A percentile compares a stretch with the other conserved stretches of the same genome.
Evolutionary conservation across 345 rosid genomes (phyloP).

Genomic region (Conringia planisiliqua): DNA sequence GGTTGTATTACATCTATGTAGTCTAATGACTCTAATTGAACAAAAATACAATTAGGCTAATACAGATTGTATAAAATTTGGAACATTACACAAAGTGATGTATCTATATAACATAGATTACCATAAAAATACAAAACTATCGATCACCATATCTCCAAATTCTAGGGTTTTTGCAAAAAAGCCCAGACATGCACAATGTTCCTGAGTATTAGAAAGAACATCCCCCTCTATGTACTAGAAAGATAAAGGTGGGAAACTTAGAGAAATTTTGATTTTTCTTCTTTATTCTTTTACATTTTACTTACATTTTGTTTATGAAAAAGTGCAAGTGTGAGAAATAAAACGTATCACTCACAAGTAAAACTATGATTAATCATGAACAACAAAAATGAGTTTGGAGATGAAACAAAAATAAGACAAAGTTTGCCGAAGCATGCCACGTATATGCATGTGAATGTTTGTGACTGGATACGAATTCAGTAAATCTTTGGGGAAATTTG

Average conservation of each 20-base stretch:
- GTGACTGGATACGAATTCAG: neutral
- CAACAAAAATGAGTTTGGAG: neutral
- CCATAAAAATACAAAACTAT: neutral
- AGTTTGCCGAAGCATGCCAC: neutral
- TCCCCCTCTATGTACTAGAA: neutral
- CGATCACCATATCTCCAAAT: neutral
- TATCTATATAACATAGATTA: neutral
- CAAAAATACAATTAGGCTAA: too few relatives aligned
- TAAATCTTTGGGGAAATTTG: conserved; percentile 1
- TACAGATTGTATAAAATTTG: too few relatives aligned
- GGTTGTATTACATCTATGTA: too few relatives aligned
- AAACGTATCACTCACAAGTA: neutral
- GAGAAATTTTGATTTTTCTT: neutral
- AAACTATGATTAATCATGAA: neutral
- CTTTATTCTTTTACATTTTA: neutral
- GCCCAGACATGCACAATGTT: conserved; percentile 5
- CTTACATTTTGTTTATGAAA: neutral
- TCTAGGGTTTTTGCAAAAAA: conserved; percentile 26
- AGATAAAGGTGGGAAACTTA: neutral
- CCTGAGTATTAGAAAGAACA: neutral
- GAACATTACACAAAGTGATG: neutral
- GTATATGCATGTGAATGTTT: conserved; percentile 13
- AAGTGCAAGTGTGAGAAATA: neutral
- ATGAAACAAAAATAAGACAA: neutral
- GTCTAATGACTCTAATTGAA: too few relatives aligned